Percentiles rank a stretch among this genome's conserved stretches.
phyloP scores from a whole-genome alignment of 371 early-diverging fungal species.

The Lichtheimia ornata region DNA sequence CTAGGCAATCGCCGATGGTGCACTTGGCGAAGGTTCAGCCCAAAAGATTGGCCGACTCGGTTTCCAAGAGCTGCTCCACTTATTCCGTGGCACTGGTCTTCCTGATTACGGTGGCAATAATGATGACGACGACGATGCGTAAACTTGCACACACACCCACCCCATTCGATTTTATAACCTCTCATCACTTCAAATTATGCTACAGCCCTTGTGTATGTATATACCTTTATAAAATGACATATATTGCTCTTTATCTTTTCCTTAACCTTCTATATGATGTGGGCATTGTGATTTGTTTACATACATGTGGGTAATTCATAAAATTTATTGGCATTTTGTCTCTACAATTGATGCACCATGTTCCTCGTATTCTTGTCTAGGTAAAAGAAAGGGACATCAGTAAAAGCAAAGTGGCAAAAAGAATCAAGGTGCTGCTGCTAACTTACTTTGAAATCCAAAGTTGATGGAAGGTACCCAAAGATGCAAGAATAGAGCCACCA shows the following conservation, averaged over 20 bases:
- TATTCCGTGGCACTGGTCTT: constrained; percentile 42
- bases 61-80: constrained; percentile 37
- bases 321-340: constrained; percentile 75
- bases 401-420: not conserved
- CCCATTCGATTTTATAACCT: too few species aligned
- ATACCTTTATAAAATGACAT: too few species aligned
- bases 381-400: not conserved
- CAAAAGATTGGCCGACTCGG: constrained; percentile 31
- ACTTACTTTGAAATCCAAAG: constrained; percentile 82
- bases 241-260: too few species aligned
- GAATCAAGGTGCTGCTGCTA: not conserved
- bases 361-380: constrained; percentile 83
- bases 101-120: constrained; percentile 3
- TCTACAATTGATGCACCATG: constrained; percentile 82
- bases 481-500: constrained; percentile 95
- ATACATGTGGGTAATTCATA: not conserved
- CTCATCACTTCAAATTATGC: too few species aligned
- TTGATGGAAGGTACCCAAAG: constrained; percentile 95
- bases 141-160: too few species aligned
- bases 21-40: constrained; percentile 42
- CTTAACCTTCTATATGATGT: too few species aligned
- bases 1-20: constrained; percentile 38
- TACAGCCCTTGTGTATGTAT: too few species aligned
- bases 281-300: too few species aligned
- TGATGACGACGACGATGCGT: too few species aligned